Conservation (phyloP, 495 filamentous ascomycete genomes). For the Daldinia decipiens region DNA sequence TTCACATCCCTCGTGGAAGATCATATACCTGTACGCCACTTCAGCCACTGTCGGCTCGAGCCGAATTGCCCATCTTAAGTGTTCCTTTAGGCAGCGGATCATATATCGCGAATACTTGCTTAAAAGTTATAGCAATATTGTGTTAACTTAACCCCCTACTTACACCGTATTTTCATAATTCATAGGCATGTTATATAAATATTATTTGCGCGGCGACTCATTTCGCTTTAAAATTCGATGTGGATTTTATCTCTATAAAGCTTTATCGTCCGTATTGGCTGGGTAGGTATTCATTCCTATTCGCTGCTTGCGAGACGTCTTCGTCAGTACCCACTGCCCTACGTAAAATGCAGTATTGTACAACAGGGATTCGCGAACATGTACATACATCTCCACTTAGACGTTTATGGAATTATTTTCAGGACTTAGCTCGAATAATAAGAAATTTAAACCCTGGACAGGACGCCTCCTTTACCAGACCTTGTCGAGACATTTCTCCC, state of each 20-base stretch:
- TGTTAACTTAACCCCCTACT: background rate
- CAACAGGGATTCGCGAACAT: slow-evolving; percentile 1
- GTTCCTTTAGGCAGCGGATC: background rate
- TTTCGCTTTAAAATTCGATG: slow-evolving; percentile 15
- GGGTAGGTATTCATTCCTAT: slow-evolving; percentile 14
- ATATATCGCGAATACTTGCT: background rate
- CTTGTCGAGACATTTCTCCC: slow-evolving; percentile 22
- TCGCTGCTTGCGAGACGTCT: slow-evolving; percentile 12
- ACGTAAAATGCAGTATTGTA: slow-evolving; percentile 17
- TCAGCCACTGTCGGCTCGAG: slow-evolving; percentile 37
- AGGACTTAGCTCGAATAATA: slow-evolving; percentile 14
- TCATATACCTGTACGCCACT: background rate
- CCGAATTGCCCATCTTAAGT: slow-evolving; percentile 25
- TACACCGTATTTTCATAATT: background rate
- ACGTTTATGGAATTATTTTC: slow-evolving; percentile 9
- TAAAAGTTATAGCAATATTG: background rate
- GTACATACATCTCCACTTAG: slow-evolving; percentile 12
- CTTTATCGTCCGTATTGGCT: background rate
- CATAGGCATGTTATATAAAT: background rate
- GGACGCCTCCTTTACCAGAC: slow-evolving; percentile 13
- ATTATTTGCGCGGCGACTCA: slow-evolving; percentile 9
- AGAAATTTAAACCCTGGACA: slow-evolving; percentile 10
- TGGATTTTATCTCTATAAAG: slow-evolving; percentile 11
- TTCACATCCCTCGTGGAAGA: slow-evolving; percentile 12
- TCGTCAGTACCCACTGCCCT: background rate